Percentiles rank a stretch among this genome's conserved stretches.
Evolutionary conservation across 768 basidiomycete species (phyloP).

Genomic region (Amanita inopinata): DNA sequence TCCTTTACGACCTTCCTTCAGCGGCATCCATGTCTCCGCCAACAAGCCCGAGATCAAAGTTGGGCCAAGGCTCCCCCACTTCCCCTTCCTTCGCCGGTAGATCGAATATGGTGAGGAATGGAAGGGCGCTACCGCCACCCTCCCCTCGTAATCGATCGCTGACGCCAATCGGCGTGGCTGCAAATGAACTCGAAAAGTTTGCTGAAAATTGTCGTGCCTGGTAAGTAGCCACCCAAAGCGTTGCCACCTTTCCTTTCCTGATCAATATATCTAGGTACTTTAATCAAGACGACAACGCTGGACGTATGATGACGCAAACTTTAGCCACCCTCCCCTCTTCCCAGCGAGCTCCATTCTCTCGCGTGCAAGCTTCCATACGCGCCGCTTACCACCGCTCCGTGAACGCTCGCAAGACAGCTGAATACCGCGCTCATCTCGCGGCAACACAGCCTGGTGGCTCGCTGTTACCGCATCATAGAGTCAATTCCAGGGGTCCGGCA

Average conservation of each 20-base stretch:
- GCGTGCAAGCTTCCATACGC: slow-evolving; percentile 79
- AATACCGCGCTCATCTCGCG: slow-evolving; percentile 77
- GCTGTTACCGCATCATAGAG: slow-evolving; percentile 62
- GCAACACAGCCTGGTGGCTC: slow-evolving; percentile 77
- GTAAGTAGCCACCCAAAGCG: slow-evolving; percentile 31
- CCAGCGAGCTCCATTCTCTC: slow-evolving; percentile 80
- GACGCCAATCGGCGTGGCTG: slow-evolving; percentile 57
- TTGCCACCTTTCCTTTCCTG: slow-evolving; percentile 5
- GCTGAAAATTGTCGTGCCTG: slow-evolving; percentile 71
- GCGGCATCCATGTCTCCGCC: slow-evolving; percentile 49
- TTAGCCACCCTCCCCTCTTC: slow-evolving; percentile 71
- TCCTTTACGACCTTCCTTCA: slow-evolving; percentile 71
- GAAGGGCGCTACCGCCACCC: slow-evolving; percentile 50
- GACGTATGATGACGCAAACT: slow-evolving; percentile 74
- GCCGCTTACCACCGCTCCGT: slow-evolving; percentile 78
- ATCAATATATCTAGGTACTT: slow-evolving; percentile 52
- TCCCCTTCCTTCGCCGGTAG: slow-evolving; percentile 48
- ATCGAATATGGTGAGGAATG: slow-evolving; percentile 38
- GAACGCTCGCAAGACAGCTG: slow-evolving; percentile 65
- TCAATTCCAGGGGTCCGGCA: slow-evolving; percentile 48
- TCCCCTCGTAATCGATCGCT: slow-evolving; percentile 52
- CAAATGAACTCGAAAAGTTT: slow-evolving; percentile 69
- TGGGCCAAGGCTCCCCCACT: slow-evolving; percentile 39
- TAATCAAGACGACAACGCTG: slow-evolving; percentile 69
- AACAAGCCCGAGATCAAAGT: slow-evolving; percentile 37